These are phyloP conservation scores for Tardiomyces digboiensis DNA, from an alignment of 1,139 yeast species.

Conservation along the genomic window DNA sequence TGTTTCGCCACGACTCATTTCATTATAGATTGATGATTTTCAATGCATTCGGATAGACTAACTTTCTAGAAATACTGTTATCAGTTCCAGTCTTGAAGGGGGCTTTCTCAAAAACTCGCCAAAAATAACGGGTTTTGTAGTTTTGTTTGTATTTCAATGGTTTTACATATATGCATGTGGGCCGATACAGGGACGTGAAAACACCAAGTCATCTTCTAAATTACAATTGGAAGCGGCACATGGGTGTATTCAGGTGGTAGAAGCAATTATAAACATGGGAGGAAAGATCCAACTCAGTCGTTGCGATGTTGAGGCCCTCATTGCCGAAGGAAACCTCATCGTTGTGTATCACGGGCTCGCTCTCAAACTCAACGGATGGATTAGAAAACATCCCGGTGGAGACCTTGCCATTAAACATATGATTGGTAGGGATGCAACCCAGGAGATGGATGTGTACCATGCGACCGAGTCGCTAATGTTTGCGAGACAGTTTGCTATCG, in stretches of 20 bases:
- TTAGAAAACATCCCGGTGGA: conserved; percentile 79
- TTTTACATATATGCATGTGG: too few relatives aligned
- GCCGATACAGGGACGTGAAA: too few relatives aligned
- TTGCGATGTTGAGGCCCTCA: conserved; percentile 37
- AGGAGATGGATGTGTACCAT: conserved; percentile 81
- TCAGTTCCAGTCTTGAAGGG: too few relatives aligned
- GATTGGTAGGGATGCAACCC: conserved; percentile 87
- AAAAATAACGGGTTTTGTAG: too few relatives aligned
- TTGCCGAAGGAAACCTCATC: conserved; percentile 58
- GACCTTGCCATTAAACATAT: conserved; percentile 74
- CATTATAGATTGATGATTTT: too few relatives aligned
- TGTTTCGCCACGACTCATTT: neutral
- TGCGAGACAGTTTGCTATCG: conserved; percentile 52
- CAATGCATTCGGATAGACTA: too few relatives aligned
- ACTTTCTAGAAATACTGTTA: too few relatives aligned
- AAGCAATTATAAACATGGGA: neutral
- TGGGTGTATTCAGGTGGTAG: too few relatives aligned
- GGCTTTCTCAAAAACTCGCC: too few relatives aligned
- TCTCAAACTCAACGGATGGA: conserved; percentile 61
- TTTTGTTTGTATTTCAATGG: too few relatives aligned
- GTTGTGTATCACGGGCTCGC: conserved; percentile 57
- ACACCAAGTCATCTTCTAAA: too few relatives aligned
- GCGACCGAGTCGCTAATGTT: conserved; percentile 42
- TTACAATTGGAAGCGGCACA: too few relatives aligned
- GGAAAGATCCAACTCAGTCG: conserved; percentile 10